These are phyloP conservation scores for Sporothrix pseudoabietina DNA, from an alignment of 2,329 filamentous ascomycete species.

Conservation along the genomic window DNA sequence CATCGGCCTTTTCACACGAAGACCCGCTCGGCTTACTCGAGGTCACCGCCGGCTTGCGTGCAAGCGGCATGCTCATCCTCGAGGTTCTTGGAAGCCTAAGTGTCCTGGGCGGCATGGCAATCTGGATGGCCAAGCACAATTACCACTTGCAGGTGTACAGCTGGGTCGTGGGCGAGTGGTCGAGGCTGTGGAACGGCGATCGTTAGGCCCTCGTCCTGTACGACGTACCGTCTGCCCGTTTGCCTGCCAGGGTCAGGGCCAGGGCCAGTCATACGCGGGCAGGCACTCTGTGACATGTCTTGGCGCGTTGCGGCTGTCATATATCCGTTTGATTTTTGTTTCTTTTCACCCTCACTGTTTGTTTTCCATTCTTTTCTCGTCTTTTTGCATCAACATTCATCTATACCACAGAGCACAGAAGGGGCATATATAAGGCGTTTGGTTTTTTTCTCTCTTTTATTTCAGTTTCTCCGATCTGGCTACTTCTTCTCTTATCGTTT, in stretches of 20 bases:
- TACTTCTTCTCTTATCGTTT: neutral
- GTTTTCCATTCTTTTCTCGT: neutral
- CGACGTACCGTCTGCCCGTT: neutral
- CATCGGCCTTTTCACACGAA: slow-evolving; percentile 52
- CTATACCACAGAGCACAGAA: slow-evolving; percentile 24
- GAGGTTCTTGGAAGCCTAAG: slow-evolving; percentile 75
- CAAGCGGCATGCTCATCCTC: slow-evolving; percentile 66
- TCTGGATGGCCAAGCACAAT: slow-evolving; percentile 55
- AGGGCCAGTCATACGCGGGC: neutral
- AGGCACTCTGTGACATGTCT: neutral
- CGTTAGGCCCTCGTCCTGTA: slow-evolving; percentile 25
- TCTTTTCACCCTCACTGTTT: neutral
- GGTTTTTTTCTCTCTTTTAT: neutral
- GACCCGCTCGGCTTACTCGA: slow-evolving; percentile 80
- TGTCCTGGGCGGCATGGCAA: slow-evolving; percentile 69
- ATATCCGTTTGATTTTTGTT: neutral
- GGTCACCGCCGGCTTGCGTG: slow-evolving; percentile 66
- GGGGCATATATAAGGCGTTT: slow-evolving; percentile 20
- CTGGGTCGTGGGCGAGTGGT: slow-evolving; percentile 40
- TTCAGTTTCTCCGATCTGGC: neutral
- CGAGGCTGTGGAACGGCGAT: slow-evolving; percentile 39
- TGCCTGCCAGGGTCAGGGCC: neutral
- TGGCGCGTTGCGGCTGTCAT: neutral
- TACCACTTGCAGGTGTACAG: slow-evolving; percentile 38
- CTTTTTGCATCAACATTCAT: slow-evolving; percentile 9